These are phyloP conservation scores for Lojkania enalia DNA, from an alignment of 2,329 filamentous ascomycete species.

Conservation along the genomic window DNA sequence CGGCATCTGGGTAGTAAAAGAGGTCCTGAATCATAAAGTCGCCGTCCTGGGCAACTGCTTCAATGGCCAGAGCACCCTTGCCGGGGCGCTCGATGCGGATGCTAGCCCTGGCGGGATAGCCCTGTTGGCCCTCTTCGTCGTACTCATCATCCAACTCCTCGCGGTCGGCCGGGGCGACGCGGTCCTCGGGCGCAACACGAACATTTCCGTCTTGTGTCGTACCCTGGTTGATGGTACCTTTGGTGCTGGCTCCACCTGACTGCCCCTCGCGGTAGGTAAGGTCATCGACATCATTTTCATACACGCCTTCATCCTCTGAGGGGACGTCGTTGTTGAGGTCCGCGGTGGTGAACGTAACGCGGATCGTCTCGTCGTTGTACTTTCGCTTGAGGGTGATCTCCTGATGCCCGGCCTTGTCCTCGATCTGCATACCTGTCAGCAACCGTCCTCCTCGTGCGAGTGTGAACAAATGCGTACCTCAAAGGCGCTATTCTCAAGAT, in stretches of 20 bases:
- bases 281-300: conserved; percentile 51
- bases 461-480: conserved; percentile 56
- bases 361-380: conserved; percentile 88
- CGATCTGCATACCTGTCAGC: conserved; percentile 48
- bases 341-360: conserved; percentile 80
- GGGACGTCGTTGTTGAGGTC: conserved; percentile 65
- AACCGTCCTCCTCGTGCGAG: neutral
- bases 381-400: conserved; percentile 82
- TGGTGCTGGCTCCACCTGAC: conserved; percentile 60
- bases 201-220: conserved; percentile 55
- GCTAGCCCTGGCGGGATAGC: conserved; percentile 80
- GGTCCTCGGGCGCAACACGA: conserved; percentile 60
- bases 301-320: conserved; percentile 54
- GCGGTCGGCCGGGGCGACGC: conserved; percentile 59
- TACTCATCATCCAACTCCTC: conserved; percentile 61
- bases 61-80: conserved; percentile 83
- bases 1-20: conserved; percentile 79
- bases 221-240: conserved; percentile 60
- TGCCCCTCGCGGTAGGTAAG: conserved; percentile 51
- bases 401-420: conserved; percentile 82
- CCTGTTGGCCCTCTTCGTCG: conserved; percentile 56
- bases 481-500: conserved; percentile 82
- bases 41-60: conserved; percentile 84
- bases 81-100: conserved; percentile 86
- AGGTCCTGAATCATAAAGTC: conserved; percentile 87